Evolutionary conservation across 305 asterid species (phyloP).

Genomic region (Fraxinus velutina): DNA sequence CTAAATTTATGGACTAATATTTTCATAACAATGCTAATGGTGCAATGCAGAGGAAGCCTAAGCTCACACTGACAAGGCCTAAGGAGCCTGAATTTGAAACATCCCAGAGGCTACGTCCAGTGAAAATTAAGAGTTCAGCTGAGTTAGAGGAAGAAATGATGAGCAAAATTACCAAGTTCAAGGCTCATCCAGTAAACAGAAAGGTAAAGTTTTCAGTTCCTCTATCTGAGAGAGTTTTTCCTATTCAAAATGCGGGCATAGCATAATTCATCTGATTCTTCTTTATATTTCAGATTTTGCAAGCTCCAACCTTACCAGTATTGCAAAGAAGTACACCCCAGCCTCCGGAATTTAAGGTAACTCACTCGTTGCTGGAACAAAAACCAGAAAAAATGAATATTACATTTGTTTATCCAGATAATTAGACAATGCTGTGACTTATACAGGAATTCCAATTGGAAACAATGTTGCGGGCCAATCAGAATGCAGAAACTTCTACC

Average conservation of each 20-base stretch:
- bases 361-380: not conserved
- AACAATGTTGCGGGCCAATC: conserved; percentile 78
- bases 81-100: conserved; percentile 87
- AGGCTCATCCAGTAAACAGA: conserved; percentile 79
- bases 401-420: not conserved
- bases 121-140: conserved; percentile 71
- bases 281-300: conserved; percentile 50
- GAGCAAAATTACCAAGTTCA: conserved; percentile 84
- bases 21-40: conserved; percentile 49
- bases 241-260: not conserved
- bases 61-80: conserved; percentile 80
- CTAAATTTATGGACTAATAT: not conserved
- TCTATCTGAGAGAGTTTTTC: not conserved
- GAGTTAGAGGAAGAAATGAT: conserved; percentile 89
- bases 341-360: conserved; percentile 78
- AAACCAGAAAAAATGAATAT: not conserved
- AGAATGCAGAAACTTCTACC: conserved; percentile 60
- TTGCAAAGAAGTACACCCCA: conserved; percentile 67
- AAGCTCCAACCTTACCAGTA: conserved; percentile 55
- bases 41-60: conserved; percentile 51
- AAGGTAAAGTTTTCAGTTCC: conserved; percentile 40
- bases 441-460: conserved; percentile 83
- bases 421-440: not conserved
- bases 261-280: not conserved
- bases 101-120: conserved; percentile 72